Evolutionary conservation across 495 filamentous ascomycete species (phyloP), one percentile per base, ranked within the genome.

Genomic region (Cercophora newfieldiana): DNA sequence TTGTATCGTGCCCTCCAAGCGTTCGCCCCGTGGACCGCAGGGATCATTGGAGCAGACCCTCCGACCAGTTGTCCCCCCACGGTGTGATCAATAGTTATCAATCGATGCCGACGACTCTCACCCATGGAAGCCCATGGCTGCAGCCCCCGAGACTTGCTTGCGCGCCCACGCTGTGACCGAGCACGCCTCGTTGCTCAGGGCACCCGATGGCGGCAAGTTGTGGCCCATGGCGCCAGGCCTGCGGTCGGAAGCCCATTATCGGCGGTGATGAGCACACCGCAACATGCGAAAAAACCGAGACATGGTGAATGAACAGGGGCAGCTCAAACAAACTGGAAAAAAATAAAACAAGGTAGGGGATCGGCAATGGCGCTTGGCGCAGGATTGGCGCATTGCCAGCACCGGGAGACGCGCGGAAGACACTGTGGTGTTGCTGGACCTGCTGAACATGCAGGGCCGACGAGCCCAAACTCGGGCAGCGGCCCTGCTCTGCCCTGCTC

Each of bases 201-300:
- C 37, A 44, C 37, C 37, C 37, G 37, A 44, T 44, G 37, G 37
- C 37, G 37, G 10, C 37, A 16, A 44, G 12, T 4, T 16, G 18
- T 8, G 10, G 37, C 37, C 37, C 37, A 44, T 44, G 12, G 37
- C 18, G 37, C n/a, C n/a, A n/a, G 37, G 37, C 37, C 37, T 44
- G 37, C 37, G 3, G 37, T 44, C 37, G 18, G 37, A 44, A 44
- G 37, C 37, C 37, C 37, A 8, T 44, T 16, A 44, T 8, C 12
- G 2, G 37, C 37, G 37, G 50, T 53, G 50, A 53, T 53, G 24
- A 53, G 50, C 50, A 53, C 50, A 53, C 50, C 50, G 50, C 50
- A 14, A 53, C n/a, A n/a, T n/a, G 50, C 50, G 50, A 14, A 53
- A 53, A 53, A 53, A 53, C 50, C 50, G 50, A 53, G 50, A 53